phyloP scores from a whole-genome alignment of 1,284 basidiomycete genomes.

The Xerocomus nothofagi region DNA sequence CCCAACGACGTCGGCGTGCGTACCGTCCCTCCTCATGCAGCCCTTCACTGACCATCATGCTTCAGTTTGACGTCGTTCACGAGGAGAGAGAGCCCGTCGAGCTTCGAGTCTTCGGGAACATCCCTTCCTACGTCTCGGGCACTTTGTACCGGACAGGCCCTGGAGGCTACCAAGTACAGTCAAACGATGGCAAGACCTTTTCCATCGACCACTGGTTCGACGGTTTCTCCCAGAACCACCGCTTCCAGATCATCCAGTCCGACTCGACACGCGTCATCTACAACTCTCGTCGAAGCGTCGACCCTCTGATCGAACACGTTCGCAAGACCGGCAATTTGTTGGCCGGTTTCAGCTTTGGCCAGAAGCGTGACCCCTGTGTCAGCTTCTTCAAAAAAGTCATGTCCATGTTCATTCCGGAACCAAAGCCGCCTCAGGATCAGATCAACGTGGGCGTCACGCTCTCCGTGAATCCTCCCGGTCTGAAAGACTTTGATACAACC shows the following conservation, averaged over 20 bases:
- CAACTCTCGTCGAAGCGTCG: slow-evolving; percentile 29
- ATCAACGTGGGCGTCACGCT: slow-evolving; percentile 31
- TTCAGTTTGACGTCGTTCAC: slow-evolving; percentile 33
- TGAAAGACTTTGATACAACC: slow-evolving; percentile 19
- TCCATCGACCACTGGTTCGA: slow-evolving; percentile 34
- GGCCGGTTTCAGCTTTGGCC: slow-evolving; percentile 23
- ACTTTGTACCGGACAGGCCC: slow-evolving; percentile 33
- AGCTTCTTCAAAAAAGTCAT: slow-evolving; percentile 35
- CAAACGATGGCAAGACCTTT: slow-evolving; percentile 14
- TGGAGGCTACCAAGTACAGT: slow-evolving; percentile 27
- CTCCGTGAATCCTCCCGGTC: slow-evolving; percentile 32
- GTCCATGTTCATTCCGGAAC: slow-evolving; percentile 29
- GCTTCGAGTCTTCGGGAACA: slow-evolving; percentile 27
- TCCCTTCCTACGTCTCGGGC: slow-evolving; percentile 33
- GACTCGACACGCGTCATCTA: slow-evolving; percentile 27
- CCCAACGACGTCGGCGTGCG: slow-evolving; percentile 32
- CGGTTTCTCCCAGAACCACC: slow-evolving; percentile 35
- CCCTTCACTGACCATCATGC: slow-evolving; percentile 2
- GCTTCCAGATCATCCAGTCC: slow-evolving; percentile 33
- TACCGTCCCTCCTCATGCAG: neutral
- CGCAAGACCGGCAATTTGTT: slow-evolving; percentile 26
- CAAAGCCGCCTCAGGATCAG: slow-evolving; percentile 1
- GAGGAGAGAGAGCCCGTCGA: slow-evolving; percentile 33
- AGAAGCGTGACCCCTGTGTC: slow-evolving; percentile 33
- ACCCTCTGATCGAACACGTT: slow-evolving; percentile 30